phyloP scores from a whole-genome alignment of 1,284 basidiomycete genomes.

The Violaceomyces palustris region DNA sequence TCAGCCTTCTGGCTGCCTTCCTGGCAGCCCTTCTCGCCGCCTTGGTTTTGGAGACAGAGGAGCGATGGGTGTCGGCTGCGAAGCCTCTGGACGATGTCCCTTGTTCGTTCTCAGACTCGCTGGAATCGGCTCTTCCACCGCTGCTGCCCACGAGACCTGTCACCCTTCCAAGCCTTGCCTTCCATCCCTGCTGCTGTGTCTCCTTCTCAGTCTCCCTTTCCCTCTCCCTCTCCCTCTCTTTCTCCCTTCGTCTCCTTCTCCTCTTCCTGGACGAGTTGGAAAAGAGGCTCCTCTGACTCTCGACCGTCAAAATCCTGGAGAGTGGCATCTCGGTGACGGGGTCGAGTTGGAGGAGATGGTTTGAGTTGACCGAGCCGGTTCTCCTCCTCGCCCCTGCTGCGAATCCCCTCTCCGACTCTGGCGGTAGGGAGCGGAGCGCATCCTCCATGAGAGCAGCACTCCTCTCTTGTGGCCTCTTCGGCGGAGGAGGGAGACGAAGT shows the following conservation, averaged over 20 bases:
- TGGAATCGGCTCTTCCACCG: background rate
- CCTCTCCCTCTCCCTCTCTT: background rate
- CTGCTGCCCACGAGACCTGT: background rate
- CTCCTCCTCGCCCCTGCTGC: too few species aligned
- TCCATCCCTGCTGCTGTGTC: background rate
- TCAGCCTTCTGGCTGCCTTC: background rate
- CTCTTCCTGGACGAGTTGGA: conserved; percentile 3
- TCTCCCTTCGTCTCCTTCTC: background rate
- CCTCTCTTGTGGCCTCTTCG: conserved; percentile 11
- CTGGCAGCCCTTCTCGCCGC: background rate
- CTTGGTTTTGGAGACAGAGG: background rate
- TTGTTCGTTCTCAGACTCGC: background rate
- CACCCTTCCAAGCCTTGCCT: background rate
- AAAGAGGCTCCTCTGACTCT: background rate
- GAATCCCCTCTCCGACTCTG: conserved; percentile 14
- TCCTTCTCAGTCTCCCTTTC: background rate
- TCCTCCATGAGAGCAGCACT: conserved; percentile 23
- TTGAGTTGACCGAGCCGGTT: too few species aligned
- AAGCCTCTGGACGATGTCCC: background rate
- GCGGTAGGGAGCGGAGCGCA: conserved; percentile 28
- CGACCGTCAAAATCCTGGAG: conserved; percentile 13
- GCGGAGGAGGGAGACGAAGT: conserved; percentile 14
- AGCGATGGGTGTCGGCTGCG: background rate
- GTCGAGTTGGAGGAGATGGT: conserved; percentile 7
- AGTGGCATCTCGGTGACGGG: conserved; percentile 17